Evolutionary conservation across 306 rosid species (phyloP).

Genomic region (Argentina anserina): DNA sequence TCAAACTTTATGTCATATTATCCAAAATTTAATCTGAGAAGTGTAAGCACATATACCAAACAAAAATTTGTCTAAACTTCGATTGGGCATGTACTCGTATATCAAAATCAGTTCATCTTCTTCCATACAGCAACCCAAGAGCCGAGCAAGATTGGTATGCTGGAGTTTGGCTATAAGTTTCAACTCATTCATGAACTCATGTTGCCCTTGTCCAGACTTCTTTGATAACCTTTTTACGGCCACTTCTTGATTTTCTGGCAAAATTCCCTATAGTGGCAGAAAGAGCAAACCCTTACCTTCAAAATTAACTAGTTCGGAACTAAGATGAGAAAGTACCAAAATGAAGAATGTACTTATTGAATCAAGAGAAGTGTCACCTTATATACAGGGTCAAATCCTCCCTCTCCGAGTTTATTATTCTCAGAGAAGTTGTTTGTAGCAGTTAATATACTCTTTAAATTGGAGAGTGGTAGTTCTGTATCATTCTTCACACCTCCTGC

Average conservation of each 20-base stretch:
- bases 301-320: too few species aligned
- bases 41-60: neutral
- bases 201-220: conserved; percentile 37
- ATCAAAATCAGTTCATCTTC: conserved; percentile 41
- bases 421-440: conserved; percentile 53
- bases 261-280: conserved; percentile 24
- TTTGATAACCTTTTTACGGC: conserved; percentile 48
- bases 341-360: too few species aligned
- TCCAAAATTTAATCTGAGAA: too few species aligned
- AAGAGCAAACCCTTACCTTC: too few species aligned
- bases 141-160: conserved; percentile 44
- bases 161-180: conserved; percentile 43
- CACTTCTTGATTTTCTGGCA: conserved; percentile 28
- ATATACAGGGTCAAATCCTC: conserved; percentile 57
- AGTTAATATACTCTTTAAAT: conserved; percentile 24
- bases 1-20: too few species aligned
- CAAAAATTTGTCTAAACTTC: conserved; percentile 26
- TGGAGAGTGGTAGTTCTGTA: conserved; percentile 35
- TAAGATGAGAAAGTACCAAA: too few species aligned
- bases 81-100: conserved; percentile 51
- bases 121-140: conserved; percentile 28
- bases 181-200: conserved; percentile 46
- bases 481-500: conserved; percentile 28
- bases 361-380: conserved; percentile 25
- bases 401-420: conserved; percentile 43